Conservation (phyloP, 2,329 filamentous ascomycete genomes). For the Teratosphaeria pseudoeucalypti region DNA sequence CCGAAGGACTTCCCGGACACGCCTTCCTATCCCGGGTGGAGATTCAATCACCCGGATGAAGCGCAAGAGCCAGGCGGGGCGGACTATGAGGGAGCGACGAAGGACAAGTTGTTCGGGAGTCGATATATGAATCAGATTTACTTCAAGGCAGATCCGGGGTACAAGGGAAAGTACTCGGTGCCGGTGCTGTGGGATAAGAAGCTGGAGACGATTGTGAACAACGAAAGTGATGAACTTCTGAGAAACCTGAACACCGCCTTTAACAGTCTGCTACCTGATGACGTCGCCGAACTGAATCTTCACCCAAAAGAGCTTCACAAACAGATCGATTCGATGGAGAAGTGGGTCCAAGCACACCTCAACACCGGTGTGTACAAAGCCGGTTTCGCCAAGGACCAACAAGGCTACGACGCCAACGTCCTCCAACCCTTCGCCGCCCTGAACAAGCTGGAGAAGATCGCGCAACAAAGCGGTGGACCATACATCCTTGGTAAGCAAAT, state of each 20-base stretch:
- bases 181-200: conserved; percentile 54
- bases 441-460: conserved; percentile 46
- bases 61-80: conserved; percentile 26
- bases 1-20: conserved; percentile 51
- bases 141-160: conserved; percentile 49
- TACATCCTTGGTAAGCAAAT: conserved; percentile 46
- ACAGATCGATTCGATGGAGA: conserved; percentile 43
- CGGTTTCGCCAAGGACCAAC: conserved; percentile 48
- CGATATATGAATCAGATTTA: conserved; percentile 53
- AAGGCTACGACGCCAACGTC: conserved; percentile 45
- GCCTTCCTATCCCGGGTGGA: conserved; percentile 54
- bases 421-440: conserved; percentile 48
- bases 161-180: conserved; percentile 52
- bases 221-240: conserved; percentile 50
- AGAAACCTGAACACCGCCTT: conserved; percentile 49
- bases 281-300: conserved; percentile 36
- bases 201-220: conserved; percentile 47
- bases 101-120: conserved; percentile 48
- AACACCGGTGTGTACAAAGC: conserved; percentile 53
- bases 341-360: conserved; percentile 47
- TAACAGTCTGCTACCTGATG: conserved; percentile 36
- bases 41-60: conserved; percentile 40
- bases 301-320: conserved; percentile 41
- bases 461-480: conserved; percentile 40
- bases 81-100: conserved; percentile 43